A percentile compares a stretch with the other conserved stretches of the same genome.
These are phyloP conservation scores for Fistulinella cinereoalba DNA, from an alignment of 1,284 basidiomycete species.

Conservation along the genomic window DNA sequence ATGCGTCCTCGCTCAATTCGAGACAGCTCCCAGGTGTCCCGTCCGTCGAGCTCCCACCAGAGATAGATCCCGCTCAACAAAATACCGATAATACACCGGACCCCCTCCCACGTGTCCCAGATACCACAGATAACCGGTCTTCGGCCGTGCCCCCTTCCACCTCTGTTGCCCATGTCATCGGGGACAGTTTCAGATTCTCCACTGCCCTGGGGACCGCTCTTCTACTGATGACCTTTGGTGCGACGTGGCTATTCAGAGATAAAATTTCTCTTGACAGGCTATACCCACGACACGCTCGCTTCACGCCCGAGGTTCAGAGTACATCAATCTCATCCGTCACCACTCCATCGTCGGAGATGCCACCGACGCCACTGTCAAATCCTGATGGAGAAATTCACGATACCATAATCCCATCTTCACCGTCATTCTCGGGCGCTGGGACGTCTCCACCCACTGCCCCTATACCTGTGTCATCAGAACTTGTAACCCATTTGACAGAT, in stretches of 20 bases:
- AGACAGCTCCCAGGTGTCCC: slow-evolving; percentile 36
- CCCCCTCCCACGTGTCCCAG: slow-evolving; percentile 12
- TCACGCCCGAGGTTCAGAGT: slow-evolving; percentile 1
- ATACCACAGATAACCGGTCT: slow-evolving; percentile 17
- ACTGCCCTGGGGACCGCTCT: slow-evolving; percentile 20
- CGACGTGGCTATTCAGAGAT: slow-evolving; percentile 27
- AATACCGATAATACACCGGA: slow-evolving; percentile 9
- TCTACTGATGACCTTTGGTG: slow-evolving; percentile 23
- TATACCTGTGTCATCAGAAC: slow-evolving; percentile 1
- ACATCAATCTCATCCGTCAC: slow-evolving; percentile 1
- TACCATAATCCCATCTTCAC: background rate
- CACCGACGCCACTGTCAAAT: background rate
- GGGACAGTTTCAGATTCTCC: slow-evolving; percentile 11
- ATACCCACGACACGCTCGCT: slow-evolving; percentile 7
- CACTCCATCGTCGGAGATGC: background rate
- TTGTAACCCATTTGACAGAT: slow-evolving; percentile 6
- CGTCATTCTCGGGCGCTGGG: background rate
- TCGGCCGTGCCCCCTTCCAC: slow-evolving; percentile 18
- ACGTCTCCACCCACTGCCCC: slow-evolving; percentile 1
- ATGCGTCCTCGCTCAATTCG: slow-evolving; percentile 33
- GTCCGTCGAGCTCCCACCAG: slow-evolving; percentile 27
- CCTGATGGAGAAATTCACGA: slow-evolving; percentile 6
- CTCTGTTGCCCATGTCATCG: slow-evolving; percentile 9
- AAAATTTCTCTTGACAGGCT: too few relatives aligned
- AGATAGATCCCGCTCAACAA: slow-evolving; percentile 1